Conservation (phyloP, 2,329 filamentous ascomycete genomes). For the Bisporella sp. region DNA sequence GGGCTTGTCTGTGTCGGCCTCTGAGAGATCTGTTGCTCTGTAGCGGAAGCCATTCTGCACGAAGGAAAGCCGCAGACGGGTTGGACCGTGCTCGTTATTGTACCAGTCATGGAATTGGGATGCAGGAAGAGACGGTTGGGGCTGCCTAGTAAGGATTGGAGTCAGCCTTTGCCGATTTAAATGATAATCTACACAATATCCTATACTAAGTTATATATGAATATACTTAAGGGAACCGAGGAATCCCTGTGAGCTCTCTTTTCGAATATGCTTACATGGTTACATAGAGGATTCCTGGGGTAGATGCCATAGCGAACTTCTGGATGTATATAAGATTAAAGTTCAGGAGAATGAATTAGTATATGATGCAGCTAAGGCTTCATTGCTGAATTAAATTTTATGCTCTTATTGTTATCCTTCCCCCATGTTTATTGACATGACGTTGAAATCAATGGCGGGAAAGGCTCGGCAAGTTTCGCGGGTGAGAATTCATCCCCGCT, state of each 20-base stretch:
- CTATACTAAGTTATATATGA: no score
- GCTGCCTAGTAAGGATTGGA: constrained; percentile 41
- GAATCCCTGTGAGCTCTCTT: no score
- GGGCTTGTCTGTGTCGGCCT: constrained; percentile 39
- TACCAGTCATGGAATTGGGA: constrained; percentile 87
- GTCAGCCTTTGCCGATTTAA: no score
- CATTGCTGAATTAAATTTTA: not conserved
- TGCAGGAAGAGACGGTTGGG: constrained; percentile 50
- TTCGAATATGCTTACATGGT: constrained; percentile 45
- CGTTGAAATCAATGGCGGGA: no score
- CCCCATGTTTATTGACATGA: no score
- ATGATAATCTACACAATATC: no score
- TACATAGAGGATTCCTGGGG: constrained; percentile 72
- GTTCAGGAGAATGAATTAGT: not conserved
- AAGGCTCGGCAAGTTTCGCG: no score
- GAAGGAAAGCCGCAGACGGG: constrained; percentile 67
- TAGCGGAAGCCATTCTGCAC: constrained; percentile 76
- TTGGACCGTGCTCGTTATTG: constrained; percentile 86
- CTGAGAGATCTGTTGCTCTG: constrained; percentile 49
- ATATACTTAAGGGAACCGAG: no score
- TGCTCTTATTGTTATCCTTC: no score
- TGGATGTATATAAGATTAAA: no score
- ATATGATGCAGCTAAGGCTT: not conserved
- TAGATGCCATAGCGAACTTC: not conserved
- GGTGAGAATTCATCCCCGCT: no score